Evolutionary conservation across 2,329 filamentous ascomycete species (phyloP).

Genomic region (Aureobasidium sp.): DNA sequence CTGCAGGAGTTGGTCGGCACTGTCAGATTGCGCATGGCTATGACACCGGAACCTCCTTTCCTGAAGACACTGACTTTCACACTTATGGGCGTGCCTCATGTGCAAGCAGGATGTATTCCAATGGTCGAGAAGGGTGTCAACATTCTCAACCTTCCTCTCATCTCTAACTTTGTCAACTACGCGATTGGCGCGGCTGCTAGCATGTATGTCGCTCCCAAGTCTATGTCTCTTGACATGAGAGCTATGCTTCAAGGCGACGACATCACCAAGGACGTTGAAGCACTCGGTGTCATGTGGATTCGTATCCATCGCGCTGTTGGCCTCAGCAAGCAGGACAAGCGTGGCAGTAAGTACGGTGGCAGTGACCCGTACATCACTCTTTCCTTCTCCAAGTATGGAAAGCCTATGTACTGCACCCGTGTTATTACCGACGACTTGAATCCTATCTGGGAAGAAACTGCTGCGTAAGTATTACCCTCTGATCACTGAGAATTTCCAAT

Average conservation of each 20-base stretch:
- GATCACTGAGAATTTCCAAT: not conserved
- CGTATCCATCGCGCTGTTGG: conserved; percentile 81
- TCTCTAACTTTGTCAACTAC: conserved; percentile 86
- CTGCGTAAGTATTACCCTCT: conserved; percentile 42
- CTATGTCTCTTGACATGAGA: conserved; percentile 79
- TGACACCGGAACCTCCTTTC: conserved; percentile 87
- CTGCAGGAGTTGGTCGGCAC: conserved; percentile 87
- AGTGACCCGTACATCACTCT: conserved; percentile 95
- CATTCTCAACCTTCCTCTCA: conserved; percentile 67
- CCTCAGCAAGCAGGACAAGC: conserved; percentile 82
- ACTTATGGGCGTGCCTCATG: conserved; percentile 86
- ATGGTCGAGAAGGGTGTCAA: conserved; percentile 86
- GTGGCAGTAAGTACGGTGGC: conserved; percentile 76
- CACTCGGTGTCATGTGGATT: conserved; percentile 85
- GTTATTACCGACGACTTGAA: conserved; percentile 94
- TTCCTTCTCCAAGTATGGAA: conserved; percentile 91
- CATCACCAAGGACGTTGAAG: conserved; percentile 80
- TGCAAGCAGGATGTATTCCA: conserved; percentile 81
- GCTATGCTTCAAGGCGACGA: conserved; percentile 88
- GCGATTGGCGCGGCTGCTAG: conserved; percentile 79
- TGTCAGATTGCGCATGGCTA: conserved; percentile 70
- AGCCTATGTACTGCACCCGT: conserved; percentile 94
- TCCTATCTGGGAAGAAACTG: conserved; percentile 83
- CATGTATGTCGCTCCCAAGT: conserved; percentile 87
- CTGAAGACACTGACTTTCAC: conserved; percentile 88